Base-by-base conservation (phyloP, 2,329 filamentous ascomycete genomes). In the Colletotrichum horii region DNA sequence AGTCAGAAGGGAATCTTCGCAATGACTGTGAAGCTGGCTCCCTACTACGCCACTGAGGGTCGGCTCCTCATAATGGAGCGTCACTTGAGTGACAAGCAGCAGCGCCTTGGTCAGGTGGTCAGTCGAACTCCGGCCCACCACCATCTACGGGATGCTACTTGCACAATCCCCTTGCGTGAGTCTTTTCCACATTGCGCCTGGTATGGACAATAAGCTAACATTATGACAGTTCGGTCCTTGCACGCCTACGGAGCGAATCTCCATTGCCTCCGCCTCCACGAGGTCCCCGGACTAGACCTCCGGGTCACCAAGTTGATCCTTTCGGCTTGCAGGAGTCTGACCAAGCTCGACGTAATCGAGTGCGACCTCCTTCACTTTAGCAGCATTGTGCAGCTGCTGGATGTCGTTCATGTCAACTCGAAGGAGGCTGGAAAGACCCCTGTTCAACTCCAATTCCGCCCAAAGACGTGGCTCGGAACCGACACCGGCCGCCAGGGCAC, bases 321-420 rank as follows among this genome's bases (percentile, higher is more conserved):
- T 1, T 34, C 71, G 2, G 9, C 36, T 1, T 71, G 81, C 34
- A 78, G 78, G 0, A 77, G 74, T 19, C 75, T 84, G 0, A 70
- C 79, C 58, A 55, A 69, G 0, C 36, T 84, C 2, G 76, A 79
- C 8, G 64, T 84, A 1, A 75, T 82, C 32, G 78, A 81, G 8
- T 84, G 83, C 66, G 81, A 83, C 16, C 70, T 83, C 0, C 38
- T 84, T 1, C 78, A 81, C 62, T 77, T 84, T 16, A 77, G 77
- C 2, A 24, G 69, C 4, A 77, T 81, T 2, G 55, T 75, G 8
- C 34, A 60, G 0, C 34, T 84, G 0, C 22, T 84, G 6, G 36
- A 79, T 1, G 8, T 71, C 1, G 28, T 83, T 1, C 75, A 70
- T 0, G 76, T 74, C 38, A 81, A 82, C 60, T 61, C 19, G 4